Conservation (phyloP, 2,329 filamentous ascomycete species). For the Fusarium odoratissimum region DNA sequence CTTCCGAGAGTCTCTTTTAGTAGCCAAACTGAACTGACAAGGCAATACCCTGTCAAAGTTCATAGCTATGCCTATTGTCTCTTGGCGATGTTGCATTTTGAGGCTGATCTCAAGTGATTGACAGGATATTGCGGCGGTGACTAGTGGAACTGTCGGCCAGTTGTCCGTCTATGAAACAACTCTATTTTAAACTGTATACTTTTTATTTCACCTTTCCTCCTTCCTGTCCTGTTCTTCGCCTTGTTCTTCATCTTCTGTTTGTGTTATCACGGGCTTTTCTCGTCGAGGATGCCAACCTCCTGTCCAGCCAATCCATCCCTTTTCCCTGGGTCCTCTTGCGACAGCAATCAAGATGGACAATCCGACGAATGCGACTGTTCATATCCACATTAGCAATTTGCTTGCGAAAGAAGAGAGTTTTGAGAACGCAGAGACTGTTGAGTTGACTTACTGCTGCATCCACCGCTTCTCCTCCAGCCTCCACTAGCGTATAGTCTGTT, state of each 20-base stretch:
- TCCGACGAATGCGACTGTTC: constrained; percentile 44
- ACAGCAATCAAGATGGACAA: constrained; percentile 46
- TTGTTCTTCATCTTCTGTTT: constrained; percentile 13
- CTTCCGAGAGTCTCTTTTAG: constrained; percentile 1
- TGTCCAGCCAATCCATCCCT: constrained; percentile 49
- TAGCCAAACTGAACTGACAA: background rate
- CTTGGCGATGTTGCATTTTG: background rate
- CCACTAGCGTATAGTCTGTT: constrained; percentile 64
- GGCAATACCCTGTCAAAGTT: background rate
- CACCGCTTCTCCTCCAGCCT: constrained; percentile 62
- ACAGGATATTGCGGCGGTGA: background rate
- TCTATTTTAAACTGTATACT: background rate
- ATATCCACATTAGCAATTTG: background rate
- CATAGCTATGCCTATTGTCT: background rate
- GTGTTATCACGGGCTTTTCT: constrained; percentile 10
- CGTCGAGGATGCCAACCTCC: constrained; percentile 45
- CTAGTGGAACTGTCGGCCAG: background rate
- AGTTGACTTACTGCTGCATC: constrained; percentile 46
- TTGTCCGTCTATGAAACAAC: background rate
- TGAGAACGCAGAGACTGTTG: background rate
- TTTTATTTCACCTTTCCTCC: background rate
- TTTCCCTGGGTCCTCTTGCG: constrained; percentile 46
- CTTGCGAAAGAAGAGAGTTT: no score
- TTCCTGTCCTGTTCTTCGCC: background rate
- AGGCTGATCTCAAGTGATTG: background rate